Evolutionary conservation across 495 filamentous ascomycete genomes (phyloP), one percentile per base, ranked within the genome.

Genomic region (Daldinia childiae): DNA sequence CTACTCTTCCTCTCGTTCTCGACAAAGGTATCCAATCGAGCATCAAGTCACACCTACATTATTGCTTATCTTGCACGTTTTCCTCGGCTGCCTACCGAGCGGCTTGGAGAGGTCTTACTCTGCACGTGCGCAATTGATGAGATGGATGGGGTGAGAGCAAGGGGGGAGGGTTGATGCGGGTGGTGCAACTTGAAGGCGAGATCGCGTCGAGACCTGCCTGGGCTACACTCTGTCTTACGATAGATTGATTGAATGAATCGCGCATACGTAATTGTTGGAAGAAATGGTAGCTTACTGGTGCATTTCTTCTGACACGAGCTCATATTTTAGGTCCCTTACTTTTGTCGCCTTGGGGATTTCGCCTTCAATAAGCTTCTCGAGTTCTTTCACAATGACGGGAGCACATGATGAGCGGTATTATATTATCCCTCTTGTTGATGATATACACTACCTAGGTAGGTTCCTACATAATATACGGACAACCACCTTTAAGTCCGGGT

Each of bases 101-200:
- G 52, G 39, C 50, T 29, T 45, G 54, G 21, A 34, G 50, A 39
- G 56, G 34, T 36, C 29, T 55, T 15, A 52, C 30, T 39, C 30
- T 36, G 68, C 68, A 71, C 68, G 68, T 71, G 68, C 58, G 50
- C 58, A 19, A 66, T 58, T 32, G 38, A 62, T 12, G 58, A 58
- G 62, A 62, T 51, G 43, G 1, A 12, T n/a, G n/a, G n/a, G n/a
- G n/a, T n/a, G 61, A 55, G 45, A 54, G 60, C 26, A 54, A 21
- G 15, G 55, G 55, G 32, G n/a, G 48, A n/a, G n/a, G n/a, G n/a
- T n/a, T 9, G 27, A 12, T 34, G 21, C 32, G 2, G 21, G 55
- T 56, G 67, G 48, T 51, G 61, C 56, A 60, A 70, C 45, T 38
- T 11, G 48, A 69, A 45, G 43, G 66, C 41, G 43, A 48, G 59